Evolutionary conservation across 148 eudicot genomes (phyloP).

Genomic region (Dysphania ambrosioides): DNA sequence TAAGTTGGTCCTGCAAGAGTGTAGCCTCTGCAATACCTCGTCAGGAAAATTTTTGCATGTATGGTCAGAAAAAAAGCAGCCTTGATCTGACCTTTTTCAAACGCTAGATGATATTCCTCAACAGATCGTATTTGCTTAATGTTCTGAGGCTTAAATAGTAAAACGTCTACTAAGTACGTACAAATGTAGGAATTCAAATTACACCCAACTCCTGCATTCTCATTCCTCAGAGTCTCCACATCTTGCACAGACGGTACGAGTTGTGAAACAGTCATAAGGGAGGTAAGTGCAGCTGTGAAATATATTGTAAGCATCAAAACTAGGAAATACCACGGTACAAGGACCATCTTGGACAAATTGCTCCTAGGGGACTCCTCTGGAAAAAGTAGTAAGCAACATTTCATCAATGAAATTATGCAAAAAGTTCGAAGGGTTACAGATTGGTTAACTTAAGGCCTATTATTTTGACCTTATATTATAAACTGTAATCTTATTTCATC

Average conservation of each 20-base stretch:
- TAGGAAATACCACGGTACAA: conserved; percentile 38
- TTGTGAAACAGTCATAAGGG: conserved; percentile 34
- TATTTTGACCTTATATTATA: background rate
- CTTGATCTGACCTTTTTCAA: conserved; percentile 33
- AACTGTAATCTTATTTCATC: too few species aligned
- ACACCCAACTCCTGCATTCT: conserved; percentile 36
- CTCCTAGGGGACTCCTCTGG: conserved; percentile 29
- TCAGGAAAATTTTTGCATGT: conserved; percentile 40
- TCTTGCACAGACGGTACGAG: conserved; percentile 23
- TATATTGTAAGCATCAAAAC: conserved; percentile 30
- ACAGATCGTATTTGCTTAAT: conserved; percentile 17
- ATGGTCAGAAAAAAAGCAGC: conserved; percentile 38
- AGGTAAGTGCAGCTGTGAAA: conserved; percentile 37
- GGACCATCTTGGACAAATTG: conserved; percentile 30
- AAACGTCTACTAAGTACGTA: conserved; percentile 26
- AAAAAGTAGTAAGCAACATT: background rate
- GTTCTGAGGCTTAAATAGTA: conserved; percentile 30
- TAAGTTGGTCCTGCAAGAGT: conserved; percentile 28
- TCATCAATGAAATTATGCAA: background rate
- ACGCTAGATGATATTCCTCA: conserved; percentile 32
- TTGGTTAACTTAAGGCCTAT: background rate
- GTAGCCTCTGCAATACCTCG: conserved; percentile 34
- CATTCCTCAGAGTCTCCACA: conserved; percentile 29
- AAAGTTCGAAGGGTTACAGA: background rate
- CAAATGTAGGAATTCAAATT: conserved; percentile 29